Conservation (phyloP, 768 basidiomycete species). For the Suillus bovinus region DNA sequence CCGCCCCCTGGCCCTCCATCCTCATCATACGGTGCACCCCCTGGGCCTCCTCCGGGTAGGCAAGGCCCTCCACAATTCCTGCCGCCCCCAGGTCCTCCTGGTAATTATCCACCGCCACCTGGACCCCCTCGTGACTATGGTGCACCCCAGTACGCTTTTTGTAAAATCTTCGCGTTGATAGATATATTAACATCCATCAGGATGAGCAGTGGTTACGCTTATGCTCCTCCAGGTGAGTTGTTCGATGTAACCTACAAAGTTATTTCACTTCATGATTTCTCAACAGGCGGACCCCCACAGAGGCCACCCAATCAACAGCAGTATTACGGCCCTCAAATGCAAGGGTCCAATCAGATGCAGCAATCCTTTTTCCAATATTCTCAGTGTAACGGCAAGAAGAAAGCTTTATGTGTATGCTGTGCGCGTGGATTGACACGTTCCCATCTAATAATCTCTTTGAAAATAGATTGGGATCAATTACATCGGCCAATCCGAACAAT, state of each 20-base stretch:
- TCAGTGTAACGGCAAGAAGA: slow-evolving; percentile 84
- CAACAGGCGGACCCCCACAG: slow-evolving; percentile 41
- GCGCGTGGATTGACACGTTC: background rate
- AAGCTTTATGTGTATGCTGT: slow-evolving; percentile 77
- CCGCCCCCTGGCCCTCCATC: slow-evolving; percentile 19
- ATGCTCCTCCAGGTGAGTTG: slow-evolving; percentile 12
- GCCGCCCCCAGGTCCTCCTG: slow-evolving; percentile 1
- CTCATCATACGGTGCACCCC: slow-evolving; percentile 19
- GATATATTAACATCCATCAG: slow-evolving; percentile 1
- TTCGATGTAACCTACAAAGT: background rate
- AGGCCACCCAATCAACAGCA: slow-evolving; percentile 60
- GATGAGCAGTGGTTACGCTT: slow-evolving; percentile 2
- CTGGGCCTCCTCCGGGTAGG: slow-evolving; percentile 19
- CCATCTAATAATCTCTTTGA: background rate
- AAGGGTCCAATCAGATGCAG: slow-evolving; percentile 43
- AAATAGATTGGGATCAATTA: slow-evolving; percentile 90
- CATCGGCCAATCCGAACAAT: slow-evolving; percentile 58
- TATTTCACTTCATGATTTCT: background rate
- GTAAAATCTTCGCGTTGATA: slow-evolving; percentile 16
- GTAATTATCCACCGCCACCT: slow-evolving; percentile 18
- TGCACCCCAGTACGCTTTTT: background rate
- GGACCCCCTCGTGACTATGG: slow-evolving; percentile 18
- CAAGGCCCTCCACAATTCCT: slow-evolving; percentile 19
- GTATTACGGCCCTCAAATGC: slow-evolving; percentile 60
- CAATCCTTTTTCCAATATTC: slow-evolving; percentile 84